A percentile compares a stretch with the other conserved stretches of the same genome.
phyloP scores from a whole-genome alignment of 108 stramenopile species.

The Skeletonema marinoi region DNA sequence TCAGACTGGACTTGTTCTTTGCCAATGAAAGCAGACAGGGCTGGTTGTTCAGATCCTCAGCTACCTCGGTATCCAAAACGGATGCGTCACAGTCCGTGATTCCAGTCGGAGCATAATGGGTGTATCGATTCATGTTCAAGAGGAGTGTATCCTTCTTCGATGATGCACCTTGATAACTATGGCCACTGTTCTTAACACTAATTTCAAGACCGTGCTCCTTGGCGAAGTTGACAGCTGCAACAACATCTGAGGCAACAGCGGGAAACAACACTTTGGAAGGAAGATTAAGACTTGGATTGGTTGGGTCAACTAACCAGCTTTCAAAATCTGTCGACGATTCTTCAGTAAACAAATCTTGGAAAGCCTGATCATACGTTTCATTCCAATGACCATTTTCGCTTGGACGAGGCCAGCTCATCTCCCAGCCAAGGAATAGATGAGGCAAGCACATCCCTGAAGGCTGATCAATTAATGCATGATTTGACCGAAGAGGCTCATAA shows the following conservation, averaged over 20 bases:
- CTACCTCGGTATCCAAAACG: neutral
- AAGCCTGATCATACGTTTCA: neutral
- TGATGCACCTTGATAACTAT: conserved; percentile 8
- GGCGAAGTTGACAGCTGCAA: too few relatives aligned
- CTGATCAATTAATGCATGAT: neutral
- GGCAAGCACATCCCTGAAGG: too few relatives aligned
- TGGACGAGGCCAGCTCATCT: neutral
- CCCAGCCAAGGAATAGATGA: too few relatives aligned
- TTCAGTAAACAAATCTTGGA: too few relatives aligned
- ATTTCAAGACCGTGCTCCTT: too few relatives aligned
- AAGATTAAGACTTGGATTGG: neutral
- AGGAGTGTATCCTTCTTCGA: neutral
- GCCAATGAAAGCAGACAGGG: neutral
- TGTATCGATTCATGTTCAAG: conserved; percentile 3
- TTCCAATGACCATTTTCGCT: neutral
- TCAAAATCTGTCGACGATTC: too few relatives aligned
- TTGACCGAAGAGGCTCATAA: neutral
- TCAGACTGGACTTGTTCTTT: too few relatives aligned
- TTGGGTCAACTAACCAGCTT: neutral
- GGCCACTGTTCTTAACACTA: neutral
- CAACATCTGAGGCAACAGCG: too few relatives aligned
- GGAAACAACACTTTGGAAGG: too few relatives aligned
- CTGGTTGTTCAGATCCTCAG: neutral
- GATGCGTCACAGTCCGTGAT: too few relatives aligned
- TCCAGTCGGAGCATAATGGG: too few relatives aligned